Conservation (phyloP, 1,284 basidiomycete genomes). For the Rhodotorula sp. region DNA sequence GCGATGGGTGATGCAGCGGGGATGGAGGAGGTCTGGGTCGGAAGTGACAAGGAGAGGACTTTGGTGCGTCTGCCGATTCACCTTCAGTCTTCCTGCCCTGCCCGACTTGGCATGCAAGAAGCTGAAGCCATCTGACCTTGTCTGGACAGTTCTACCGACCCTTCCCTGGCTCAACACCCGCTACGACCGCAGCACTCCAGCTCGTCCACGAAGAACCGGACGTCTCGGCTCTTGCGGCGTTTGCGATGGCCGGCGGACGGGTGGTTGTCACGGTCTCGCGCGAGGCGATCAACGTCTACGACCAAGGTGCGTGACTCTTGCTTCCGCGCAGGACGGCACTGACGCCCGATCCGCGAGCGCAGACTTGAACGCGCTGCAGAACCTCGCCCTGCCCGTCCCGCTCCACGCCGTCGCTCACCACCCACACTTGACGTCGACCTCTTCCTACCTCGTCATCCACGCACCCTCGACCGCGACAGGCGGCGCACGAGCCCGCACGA, state of each 20-base stretch:
- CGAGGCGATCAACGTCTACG: not conserved
- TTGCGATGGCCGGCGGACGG: not conserved
- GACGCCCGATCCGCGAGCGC: not conserved
- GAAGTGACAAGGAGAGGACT: slow-evolving; percentile 8
- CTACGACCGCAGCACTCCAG: not conserved
- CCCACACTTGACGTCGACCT: not conserved
- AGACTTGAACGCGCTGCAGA: not conserved
- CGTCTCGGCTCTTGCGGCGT: not conserved
- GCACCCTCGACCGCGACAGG: not conserved
- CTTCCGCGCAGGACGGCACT: not conserved
- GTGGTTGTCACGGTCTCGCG: not conserved
- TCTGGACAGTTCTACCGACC: not conserved
- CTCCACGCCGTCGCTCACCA: not conserved
- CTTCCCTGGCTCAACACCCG: not conserved
- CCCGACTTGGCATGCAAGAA: not conserved
- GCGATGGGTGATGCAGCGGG: not conserved
- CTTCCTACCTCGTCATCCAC: not conserved
- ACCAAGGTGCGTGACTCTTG: not conserved
- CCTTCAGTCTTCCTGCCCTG: too few species aligned
- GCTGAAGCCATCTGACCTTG: not conserved
- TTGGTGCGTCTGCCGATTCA: not conserved
- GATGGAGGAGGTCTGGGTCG: slow-evolving; percentile 3
- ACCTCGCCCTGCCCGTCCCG: not conserved
- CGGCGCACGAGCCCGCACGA: not conserved
- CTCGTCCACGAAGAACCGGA: not conserved